A percentile compares a stretch with the other conserved stretches of the same genome.
Conservation (phyloP, 352 stramenopile genomes). For the Phytophthora sp. region DNA sequence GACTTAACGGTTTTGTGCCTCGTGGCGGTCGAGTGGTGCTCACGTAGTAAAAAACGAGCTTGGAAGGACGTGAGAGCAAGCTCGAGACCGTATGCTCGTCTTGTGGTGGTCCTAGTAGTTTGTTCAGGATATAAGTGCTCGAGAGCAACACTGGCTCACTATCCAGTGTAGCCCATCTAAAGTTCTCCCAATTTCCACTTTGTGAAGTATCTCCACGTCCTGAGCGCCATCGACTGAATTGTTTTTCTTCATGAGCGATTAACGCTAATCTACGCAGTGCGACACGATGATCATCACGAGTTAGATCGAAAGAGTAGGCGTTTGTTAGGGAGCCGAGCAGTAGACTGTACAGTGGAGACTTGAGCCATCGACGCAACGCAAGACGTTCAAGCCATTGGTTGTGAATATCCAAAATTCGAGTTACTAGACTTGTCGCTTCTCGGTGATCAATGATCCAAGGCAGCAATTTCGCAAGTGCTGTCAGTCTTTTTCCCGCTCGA, state of each 20-base stretch:
- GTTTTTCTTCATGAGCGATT: conserved; percentile 76
- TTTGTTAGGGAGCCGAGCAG: conserved; percentile 75
- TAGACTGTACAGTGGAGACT: conserved; percentile 56
- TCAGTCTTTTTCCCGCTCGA: conserved; percentile 33
- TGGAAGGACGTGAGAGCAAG: neutral
- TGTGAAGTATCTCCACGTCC: conserved; percentile 75
- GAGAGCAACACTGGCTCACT: conserved; percentile 62
- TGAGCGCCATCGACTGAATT: conserved; percentile 62
- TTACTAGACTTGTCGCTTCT: conserved; percentile 54
- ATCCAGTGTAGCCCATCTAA: conserved; percentile 81
- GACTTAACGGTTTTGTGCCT: conserved; percentile 55
- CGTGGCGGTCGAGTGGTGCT: conserved; percentile 75
- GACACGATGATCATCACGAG: conserved; percentile 40
- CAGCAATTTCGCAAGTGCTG: conserved; percentile 48
- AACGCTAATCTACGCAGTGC: conserved; percentile 67
- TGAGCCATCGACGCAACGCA: conserved; percentile 60
- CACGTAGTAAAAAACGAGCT: conserved; percentile 81
- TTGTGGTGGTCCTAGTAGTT: conserved; percentile 42
- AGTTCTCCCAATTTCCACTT: conserved; percentile 91
- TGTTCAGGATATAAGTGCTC: conserved; percentile 77
- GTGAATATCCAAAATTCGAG: conserved; percentile 45
- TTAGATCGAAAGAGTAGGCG: conserved; percentile 67
- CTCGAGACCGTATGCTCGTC: neutral
- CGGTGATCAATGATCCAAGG: conserved; percentile 70
- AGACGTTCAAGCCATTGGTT: conserved; percentile 66